Evolutionary conservation across 2,329 filamentous ascomycete genomes (phyloP).

Genomic region (Fusarium staphyleae): DNA sequence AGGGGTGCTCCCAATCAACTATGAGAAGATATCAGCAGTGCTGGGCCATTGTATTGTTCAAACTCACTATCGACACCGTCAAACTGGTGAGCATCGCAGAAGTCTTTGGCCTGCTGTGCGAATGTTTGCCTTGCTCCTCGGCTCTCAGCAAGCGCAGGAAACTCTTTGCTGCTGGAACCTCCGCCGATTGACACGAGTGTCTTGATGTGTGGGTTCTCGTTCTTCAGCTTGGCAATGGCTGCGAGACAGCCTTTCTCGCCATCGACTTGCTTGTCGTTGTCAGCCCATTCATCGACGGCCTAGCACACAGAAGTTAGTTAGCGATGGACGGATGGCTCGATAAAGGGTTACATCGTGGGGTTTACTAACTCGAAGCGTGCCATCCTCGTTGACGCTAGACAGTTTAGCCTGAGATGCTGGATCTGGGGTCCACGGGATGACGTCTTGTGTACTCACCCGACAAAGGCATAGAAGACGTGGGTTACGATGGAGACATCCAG

Average conservation of each 20-base stretch:
- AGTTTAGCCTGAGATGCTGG: constrained; percentile 16
- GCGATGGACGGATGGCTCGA: not conserved
- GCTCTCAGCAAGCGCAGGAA: constrained; percentile 62
- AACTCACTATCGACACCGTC: constrained; percentile 69
- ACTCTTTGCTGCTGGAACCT: constrained; percentile 67
- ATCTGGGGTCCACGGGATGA: not conserved
- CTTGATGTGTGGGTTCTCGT: constrained; percentile 61
- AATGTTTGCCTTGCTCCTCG: constrained; percentile 59
- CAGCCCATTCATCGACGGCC: constrained; percentile 68
- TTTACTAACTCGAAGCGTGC: constrained; percentile 50
- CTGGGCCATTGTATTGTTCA: not conserved
- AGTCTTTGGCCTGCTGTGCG: constrained; percentile 58
- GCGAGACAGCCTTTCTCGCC: constrained; percentile 66
- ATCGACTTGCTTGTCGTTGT: constrained; percentile 65
- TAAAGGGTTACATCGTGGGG: not conserved
- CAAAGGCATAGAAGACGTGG: constrained; percentile 71
- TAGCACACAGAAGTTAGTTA: constrained; percentile 22
- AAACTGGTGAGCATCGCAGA: constrained; percentile 64
- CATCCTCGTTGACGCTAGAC: constrained; percentile 46
- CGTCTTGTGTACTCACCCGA: constrained; percentile 47
- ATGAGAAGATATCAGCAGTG: not conserved
- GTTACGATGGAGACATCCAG: constrained; percentile 64
- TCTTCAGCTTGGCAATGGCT: constrained; percentile 65
- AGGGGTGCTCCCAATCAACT: constrained; percentile 76
- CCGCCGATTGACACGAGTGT: constrained; percentile 72